phyloP scores from a whole-genome alignment of 441 rosid genomes.

The Manihot esculenta region DNA sequence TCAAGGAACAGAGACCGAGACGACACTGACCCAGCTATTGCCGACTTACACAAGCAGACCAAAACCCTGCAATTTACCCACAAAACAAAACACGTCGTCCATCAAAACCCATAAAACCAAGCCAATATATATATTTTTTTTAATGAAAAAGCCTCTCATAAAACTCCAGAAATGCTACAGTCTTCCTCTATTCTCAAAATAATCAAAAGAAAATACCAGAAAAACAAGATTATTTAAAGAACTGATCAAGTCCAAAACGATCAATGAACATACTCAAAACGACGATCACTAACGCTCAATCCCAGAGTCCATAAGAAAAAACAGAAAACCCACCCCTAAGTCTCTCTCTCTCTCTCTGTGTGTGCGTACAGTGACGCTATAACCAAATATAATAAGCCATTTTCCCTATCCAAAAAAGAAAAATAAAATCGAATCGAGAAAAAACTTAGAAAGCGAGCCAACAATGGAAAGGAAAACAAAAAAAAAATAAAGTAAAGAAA shows the following conservation, averaged over 20 bases:
- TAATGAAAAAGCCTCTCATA: too few relatives aligned
- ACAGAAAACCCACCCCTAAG: neutral
- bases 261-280: neutral
- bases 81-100: too few relatives aligned
- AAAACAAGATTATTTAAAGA: too few relatives aligned
- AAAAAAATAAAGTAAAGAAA: neutral
- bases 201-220: too few relatives aligned
- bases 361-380: too few relatives aligned
- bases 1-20: constrained; percentile 12
- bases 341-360: too few relatives aligned
- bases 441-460: too few relatives aligned
- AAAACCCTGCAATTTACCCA: neutral
- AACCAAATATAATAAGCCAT: too few relatives aligned
- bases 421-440: neutral
- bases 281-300: too few relatives aligned
- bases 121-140: too few relatives aligned
- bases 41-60: constrained; percentile 10
- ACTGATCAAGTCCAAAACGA: neutral
- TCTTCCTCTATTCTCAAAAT: neutral
- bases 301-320: too few relatives aligned
- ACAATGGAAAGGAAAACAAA: neutral
- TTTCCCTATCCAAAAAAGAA: neutral
- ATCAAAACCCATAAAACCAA: too few relatives aligned
- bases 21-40: neutral
- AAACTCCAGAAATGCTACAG: neutral